Percentiles rank a stretch among this genome's conserved stretches.
phyloP scores from a whole-genome alignment of 164 flowering plant genomes.

The Vitis labrusca region DNA sequence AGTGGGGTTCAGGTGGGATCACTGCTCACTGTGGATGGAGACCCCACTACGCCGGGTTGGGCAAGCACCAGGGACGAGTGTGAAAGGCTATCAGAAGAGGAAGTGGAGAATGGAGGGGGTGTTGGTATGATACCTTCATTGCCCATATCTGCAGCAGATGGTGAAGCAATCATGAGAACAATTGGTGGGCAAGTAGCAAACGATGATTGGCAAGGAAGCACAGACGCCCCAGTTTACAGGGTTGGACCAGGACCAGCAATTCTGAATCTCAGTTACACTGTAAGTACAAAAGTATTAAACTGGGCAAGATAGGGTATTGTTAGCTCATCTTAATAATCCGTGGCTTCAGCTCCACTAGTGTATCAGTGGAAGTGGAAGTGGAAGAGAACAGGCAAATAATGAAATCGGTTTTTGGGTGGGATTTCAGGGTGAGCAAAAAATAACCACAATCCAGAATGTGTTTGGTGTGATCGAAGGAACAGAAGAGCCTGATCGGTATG shows the following conservation, averaged over 20 bases:
- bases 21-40: conserved; percentile 54
- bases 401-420: background rate
- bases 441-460: conserved; percentile 61
- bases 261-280: conserved; percentile 54
- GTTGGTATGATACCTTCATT: conserved; percentile 67
- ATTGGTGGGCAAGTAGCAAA: conserved; percentile 58
- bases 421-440: conserved; percentile 54
- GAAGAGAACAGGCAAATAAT: background rate
- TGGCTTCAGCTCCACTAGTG: too few species aligned
- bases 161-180: conserved; percentile 48
- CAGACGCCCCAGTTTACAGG: conserved; percentile 41
- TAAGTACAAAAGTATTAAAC: conserved; percentile 23
- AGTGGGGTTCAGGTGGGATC: conserved; percentile 81
- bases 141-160: conserved; percentile 66
- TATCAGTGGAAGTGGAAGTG: too few species aligned
- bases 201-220: conserved; percentile 67
- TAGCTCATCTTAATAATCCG: too few species aligned
- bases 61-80: conserved; percentile 43
- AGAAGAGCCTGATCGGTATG: conserved; percentile 79
- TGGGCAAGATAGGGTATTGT: background rate
- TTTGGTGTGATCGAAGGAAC: conserved; percentile 67
- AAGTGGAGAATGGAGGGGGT: conserved; percentile 47
- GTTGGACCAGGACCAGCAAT: conserved; percentile 77
- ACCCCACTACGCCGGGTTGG: conserved; percentile 85
- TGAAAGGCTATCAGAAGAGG: conserved; percentile 55